Base-by-base conservation (phyloP, 2,329 filamentous ascomycete species). In the Anisogramma anomala region DNA sequence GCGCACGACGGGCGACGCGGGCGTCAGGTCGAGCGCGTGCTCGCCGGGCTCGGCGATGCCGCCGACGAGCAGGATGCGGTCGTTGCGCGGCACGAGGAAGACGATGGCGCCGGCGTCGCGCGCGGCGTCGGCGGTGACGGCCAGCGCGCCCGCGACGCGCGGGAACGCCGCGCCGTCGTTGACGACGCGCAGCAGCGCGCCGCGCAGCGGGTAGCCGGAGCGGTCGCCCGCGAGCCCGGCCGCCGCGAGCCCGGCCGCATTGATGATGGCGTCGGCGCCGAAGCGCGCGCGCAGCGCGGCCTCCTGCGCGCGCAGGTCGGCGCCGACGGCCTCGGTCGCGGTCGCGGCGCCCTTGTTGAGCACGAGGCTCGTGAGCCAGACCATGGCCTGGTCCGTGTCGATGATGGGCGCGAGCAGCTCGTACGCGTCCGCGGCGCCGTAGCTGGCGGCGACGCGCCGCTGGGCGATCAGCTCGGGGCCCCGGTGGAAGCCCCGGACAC, bases 361-460 rank as follows among this genome's bases (percentile, higher is more conserved):
- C 18, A 68, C 61, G 1, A 68, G 57, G 25, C 53, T 50, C 46
- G 57, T 64, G 36, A 68, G 52, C 53, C 58, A 67, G 17, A 49
- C 46, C 63, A 68, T 68, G 22, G 58, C 58, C 30, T 55, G 48
- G 47, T 68, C 65, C 0, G 65, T 67, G 48, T 69, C 64, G 43
- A 69, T 68, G 39, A 67, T 55, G 1, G 65, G 66, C 1, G 65
- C 60, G 33, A 64, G 51, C 36, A 64, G 51, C 45, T 67, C 61
- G 46, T 68, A 68, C 4, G 64, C 66, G 37, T 68, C 62, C 3
- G 62, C 57, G 10, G 55, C 58, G 7, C 59, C 58, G 41, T 63
- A 60, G 1, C 44, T 42, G 6, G 51, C 51, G 44, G 61, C 51
- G 18, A 64, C 47, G 10, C 54, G 45, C 11, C 55, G 50, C 36